These are phyloP conservation scores for Penicillium sp. DNA, from an alignment of 2,329 filamentous ascomycete species.

Conservation along the genomic window DNA sequence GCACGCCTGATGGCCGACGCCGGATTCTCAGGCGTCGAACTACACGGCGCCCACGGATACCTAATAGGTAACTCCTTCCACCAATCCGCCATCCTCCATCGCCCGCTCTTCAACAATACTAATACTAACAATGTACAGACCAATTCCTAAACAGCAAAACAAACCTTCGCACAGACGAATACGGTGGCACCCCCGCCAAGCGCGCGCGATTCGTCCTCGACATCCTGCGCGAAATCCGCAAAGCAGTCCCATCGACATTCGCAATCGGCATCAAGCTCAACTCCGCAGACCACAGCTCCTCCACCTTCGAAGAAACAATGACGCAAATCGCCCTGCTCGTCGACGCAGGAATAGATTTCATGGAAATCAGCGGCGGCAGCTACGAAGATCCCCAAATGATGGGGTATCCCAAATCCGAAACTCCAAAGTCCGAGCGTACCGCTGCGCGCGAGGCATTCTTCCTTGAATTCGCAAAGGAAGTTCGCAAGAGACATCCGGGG, in stretches of 20 bases:
- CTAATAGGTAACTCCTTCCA: constrained; percentile 36
- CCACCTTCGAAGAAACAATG: constrained; percentile 51
- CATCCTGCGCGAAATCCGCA: constrained; percentile 44
- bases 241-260: constrained; percentile 43
- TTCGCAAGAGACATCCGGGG: constrained; percentile 47
- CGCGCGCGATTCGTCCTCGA: constrained; percentile 47
- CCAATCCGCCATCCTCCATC: neutral
- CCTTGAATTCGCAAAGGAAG: constrained; percentile 60
- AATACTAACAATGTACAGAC: constrained; percentile 20
- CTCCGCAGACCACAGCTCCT: constrained; percentile 46
- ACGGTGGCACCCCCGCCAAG: constrained; percentile 49
- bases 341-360: constrained; percentile 57
- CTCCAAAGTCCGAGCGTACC: constrained; percentile 44
- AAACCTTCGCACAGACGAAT: constrained; percentile 49
- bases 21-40: constrained; percentile 54
- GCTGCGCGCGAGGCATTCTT: constrained; percentile 65
- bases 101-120: neutral
- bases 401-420: constrained; percentile 16
- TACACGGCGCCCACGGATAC: constrained; percentile 56
- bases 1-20: constrained; percentile 51
- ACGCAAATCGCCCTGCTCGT: constrained; percentile 54
- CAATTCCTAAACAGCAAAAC: constrained; percentile 27
- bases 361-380: constrained; percentile 66
- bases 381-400: constrained; percentile 55
- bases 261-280: constrained; percentile 53